Evolutionary conservation across 129 eudicot species (phyloP).

Genomic region (Glebionis coronaria): DNA sequence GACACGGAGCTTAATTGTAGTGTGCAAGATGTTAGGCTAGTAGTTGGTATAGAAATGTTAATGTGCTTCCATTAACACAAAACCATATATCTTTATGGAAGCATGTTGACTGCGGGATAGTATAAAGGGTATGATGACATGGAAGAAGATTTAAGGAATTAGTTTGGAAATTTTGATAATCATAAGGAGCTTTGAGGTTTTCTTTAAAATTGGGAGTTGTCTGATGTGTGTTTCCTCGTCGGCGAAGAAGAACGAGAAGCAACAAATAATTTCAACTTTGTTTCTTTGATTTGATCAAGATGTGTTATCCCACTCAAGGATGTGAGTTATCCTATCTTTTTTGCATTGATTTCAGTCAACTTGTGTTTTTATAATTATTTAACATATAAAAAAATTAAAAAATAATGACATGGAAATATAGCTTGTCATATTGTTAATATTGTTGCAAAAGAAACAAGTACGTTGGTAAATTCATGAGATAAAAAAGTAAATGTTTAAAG

Average conservation of each 20-base stretch:
- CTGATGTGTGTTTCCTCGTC: slow-evolving; percentile 73
- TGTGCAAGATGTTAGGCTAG: slow-evolving; percentile 94
- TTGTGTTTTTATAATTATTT: no score
- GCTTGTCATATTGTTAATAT: no score
- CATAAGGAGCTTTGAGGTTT: slow-evolving; percentile 68
- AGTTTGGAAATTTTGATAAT: slow-evolving; percentile 44
- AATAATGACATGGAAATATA: no score
- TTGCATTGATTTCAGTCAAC: no score
- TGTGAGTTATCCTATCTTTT: slow-evolving; percentile 53
- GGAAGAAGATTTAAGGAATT: slow-evolving; percentile 63
- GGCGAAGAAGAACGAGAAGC: slow-evolving; percentile 73
- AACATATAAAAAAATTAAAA: no score
- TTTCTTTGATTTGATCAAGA: slow-evolving; percentile 45
- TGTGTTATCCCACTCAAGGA: slow-evolving; percentile 58
- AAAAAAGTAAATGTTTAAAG: no score
- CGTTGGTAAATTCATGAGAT: no score
- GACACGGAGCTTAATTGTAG: slow-evolving; percentile 83
- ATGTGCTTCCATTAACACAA: slow-evolving; percentile 74
- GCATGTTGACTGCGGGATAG: slow-evolving; percentile 70
- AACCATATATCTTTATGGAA: slow-evolving; percentile 91
- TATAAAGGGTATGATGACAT: slow-evolving; percentile 51
- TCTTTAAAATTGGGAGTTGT: slow-evolving; percentile 89
- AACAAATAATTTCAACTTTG: slow-evolving; percentile 51
- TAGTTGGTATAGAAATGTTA: slow-evolving; percentile 91
- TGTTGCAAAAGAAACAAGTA: no score